Percentiles rank a stretch among this genome's conserved stretches.
Conservation (phyloP, 164 flowering plant species). For the Chimonanthus praecox region DNA sequence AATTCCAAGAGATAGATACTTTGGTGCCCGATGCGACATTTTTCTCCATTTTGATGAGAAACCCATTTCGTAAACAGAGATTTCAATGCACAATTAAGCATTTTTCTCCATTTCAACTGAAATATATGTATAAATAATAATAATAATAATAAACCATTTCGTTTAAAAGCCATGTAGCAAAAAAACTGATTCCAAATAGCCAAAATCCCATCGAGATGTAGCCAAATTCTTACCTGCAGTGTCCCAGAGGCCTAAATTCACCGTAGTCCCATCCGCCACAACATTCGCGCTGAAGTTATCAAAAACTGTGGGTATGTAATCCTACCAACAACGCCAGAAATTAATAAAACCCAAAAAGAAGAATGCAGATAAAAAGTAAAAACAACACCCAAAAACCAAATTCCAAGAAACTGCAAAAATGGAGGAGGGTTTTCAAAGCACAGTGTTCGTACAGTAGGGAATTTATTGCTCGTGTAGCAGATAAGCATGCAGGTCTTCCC, state of each 20-base stretch:
- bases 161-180: neutral
- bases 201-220: neutral
- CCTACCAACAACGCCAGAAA: slow-evolving; percentile 18
- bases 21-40: no score
- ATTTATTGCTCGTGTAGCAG: slow-evolving; percentile 93
- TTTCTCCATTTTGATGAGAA: neutral
- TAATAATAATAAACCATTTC: neutral
- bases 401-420: slow-evolving; percentile 24
- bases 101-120: neutral
- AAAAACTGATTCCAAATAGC: neutral
- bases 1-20: no score
- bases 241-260: slow-evolving; percentile 98
- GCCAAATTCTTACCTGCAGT: slow-evolving; percentile 66
- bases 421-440: slow-evolving; percentile 13
- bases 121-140: neutral
- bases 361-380: slow-evolving; percentile 3
- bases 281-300: slow-evolving; percentile 99
- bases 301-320: slow-evolving; percentile 92
- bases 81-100: neutral
- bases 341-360: neutral
- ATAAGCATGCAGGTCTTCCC: slow-evolving; percentile 98
- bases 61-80: neutral
- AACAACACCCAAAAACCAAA: neutral
- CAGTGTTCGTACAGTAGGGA: slow-evolving; percentile 60
- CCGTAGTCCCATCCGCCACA: slow-evolving; percentile 83